Evolutionary conservation across 495 filamentous ascomycete species (phyloP), one percentile per base, ranked within the genome.

Genomic region (Lepraria neglecta): DNA sequence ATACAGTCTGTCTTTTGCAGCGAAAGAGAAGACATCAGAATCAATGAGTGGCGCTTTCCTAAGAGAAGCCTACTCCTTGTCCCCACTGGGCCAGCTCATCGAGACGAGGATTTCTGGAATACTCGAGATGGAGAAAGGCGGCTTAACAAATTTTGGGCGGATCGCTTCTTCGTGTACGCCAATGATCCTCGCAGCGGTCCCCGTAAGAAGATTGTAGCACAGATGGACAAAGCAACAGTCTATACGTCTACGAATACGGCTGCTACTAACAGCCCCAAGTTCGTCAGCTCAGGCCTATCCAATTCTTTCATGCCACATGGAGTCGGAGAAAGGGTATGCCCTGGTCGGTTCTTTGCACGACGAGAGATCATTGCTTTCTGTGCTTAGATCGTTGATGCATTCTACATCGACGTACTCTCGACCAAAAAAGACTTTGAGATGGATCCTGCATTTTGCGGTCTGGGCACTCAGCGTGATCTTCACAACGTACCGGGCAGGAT

Each of bases 81-180:
- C 21, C 40, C 57, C 12, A 28, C 61, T 15, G 61, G 53, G 5
- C 9, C 24, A 9, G 57, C 66, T 19, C 66, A 68, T 38, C 60
- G 17, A 57, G 64, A 67, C 47, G n/a, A 50, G 1, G 54, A 10
- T 44, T 60, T 68, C 42, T 68, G 64, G 66, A 68, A 67, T 44
- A 66, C 60, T 0, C 33, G 50, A 27, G 35, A 59, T 44, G 31
- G 53, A 24, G 56, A 63, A 45, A 65, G 74, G 42, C 69, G 73
- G 0, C 58, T 76, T 1, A 67, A 74, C 21, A 42, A 56, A 2
- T 76, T 73, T 63, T 77, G 74, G 74, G 70, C 72, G 28, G 74
- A 76, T 64, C 68, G 72, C 4, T 77, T 75, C 46, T 48, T 77
- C 14, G 65, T 69, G n/a, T 73, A 72, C 17, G 65, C 71, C 0